These are phyloP conservation scores for Aspergillus unguis DNA, from an alignment of 2,329 filamentous ascomycete species.

Conservation along the genomic window DNA sequence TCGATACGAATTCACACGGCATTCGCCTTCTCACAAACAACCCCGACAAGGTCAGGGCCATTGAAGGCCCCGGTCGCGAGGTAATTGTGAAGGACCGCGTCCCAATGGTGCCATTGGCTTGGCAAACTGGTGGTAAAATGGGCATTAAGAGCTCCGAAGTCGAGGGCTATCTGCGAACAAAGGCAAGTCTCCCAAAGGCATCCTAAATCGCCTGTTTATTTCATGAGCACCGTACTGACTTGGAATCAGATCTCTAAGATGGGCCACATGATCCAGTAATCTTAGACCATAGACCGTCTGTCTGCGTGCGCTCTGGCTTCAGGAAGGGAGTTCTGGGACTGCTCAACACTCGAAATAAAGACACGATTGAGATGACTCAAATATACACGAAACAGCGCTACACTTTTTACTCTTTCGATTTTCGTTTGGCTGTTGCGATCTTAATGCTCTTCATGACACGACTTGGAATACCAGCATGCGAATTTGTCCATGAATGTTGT, in stretches of 20 bases:
- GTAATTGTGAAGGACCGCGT: slow-evolving; percentile 85
- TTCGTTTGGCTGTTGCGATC: slow-evolving; percentile 1
- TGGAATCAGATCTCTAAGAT: slow-evolving; percentile 72
- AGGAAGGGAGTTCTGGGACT: neutral
- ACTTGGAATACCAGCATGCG: slow-evolving; percentile 1
- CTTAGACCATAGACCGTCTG: slow-evolving; percentile 21
- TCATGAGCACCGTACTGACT: slow-evolving; percentile 7
- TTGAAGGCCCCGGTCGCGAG: slow-evolving; percentile 87
- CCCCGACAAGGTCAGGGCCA: slow-evolving; percentile 90
- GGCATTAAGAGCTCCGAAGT: slow-evolving; percentile 87
- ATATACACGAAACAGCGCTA: slow-evolving; percentile 5
- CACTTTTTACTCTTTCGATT: neutral
- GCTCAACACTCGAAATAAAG: neutral
- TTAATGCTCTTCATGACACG: slow-evolving; percentile 3
- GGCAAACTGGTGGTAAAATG: slow-evolving; percentile 72
- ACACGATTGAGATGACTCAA: slow-evolving; percentile 4
- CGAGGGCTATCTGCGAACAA: slow-evolving; percentile 89
- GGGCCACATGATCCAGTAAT: slow-evolving; percentile 65
- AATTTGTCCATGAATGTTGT: neutral
- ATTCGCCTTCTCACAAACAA: slow-evolving; percentile 91
- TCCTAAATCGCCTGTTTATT: slow-evolving; percentile 48
- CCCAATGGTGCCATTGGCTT: slow-evolving; percentile 91
- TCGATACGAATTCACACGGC: slow-evolving; percentile 56
- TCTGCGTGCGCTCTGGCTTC: neutral
- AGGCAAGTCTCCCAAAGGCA: slow-evolving; percentile 56